Evolutionary conservation across 169 alveolate genomes (phyloP).

Genomic region (Babesia caballi): DNA sequence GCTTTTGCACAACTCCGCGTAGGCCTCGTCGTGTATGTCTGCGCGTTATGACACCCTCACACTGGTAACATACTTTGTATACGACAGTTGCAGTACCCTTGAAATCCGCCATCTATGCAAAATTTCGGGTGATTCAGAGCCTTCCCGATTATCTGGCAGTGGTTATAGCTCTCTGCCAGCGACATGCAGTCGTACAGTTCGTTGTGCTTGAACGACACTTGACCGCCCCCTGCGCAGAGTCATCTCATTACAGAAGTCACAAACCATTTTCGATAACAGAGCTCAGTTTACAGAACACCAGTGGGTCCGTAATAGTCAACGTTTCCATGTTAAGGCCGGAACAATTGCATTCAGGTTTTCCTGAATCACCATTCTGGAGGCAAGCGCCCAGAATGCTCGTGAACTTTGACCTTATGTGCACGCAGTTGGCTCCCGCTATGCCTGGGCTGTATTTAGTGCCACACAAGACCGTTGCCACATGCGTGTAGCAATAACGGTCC

Average conservation of each 20-base stretch:
- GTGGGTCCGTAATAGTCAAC: constrained; percentile 45
- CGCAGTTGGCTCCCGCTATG: constrained; percentile 44
- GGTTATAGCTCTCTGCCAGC: constrained; percentile 49
- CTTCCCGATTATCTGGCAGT: constrained; percentile 49
- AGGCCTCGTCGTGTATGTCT: constrained; percentile 53
- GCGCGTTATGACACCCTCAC: not conserved
- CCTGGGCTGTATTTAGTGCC: constrained; percentile 38
- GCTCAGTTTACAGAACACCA: constrained; percentile 52
- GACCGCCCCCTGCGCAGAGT: constrained; percentile 1
- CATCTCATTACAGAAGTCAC: not conserved
- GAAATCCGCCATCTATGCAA: constrained; percentile 65
- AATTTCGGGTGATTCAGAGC: constrained; percentile 35
- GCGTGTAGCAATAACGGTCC: constrained; percentile 47
- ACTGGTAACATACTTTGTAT: constrained; percentile 22
- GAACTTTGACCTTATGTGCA: constrained; percentile 58
- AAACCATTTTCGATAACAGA: constrained; percentile 19
- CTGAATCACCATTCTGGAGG: not conserved
- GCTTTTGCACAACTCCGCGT: constrained; percentile 37
- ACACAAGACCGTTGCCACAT: constrained; percentile 44
- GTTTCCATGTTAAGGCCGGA: constrained; percentile 48
- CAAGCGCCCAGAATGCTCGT: constrained; percentile 38
- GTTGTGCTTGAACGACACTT: constrained; percentile 45
- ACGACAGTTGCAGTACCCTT: constrained; percentile 48
- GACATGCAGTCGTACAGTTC: constrained; percentile 54
- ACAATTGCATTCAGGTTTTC: constrained; percentile 33